Percentiles rank a stretch among this genome's conserved stretches.
phyloP scores from a whole-genome alignment of 495 filamentous ascomycete species.

The Thermothielavioides terrestris region DNA sequence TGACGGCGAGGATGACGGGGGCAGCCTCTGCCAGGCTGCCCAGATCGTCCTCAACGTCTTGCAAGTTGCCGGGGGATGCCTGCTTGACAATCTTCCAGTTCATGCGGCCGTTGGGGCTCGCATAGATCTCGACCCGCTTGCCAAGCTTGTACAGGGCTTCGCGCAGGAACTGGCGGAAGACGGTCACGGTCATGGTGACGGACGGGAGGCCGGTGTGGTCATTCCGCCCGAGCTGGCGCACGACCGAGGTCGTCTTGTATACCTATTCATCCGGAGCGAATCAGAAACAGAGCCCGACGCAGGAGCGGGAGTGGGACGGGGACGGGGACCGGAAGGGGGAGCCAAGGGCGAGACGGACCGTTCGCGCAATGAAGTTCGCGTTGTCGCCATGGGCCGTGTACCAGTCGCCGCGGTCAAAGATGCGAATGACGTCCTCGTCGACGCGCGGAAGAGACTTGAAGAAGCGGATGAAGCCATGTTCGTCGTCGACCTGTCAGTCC shows the following conservation, averaged over 20 bases:
- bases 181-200: conserved; percentile 86
- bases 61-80: conserved; percentile 89
- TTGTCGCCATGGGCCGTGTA: conserved; percentile 90
- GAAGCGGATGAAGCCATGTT: conserved; percentile 90
- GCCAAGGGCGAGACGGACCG: conserved; percentile 35
- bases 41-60: conserved; percentile 95
- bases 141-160: conserved; percentile 87
- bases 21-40: conserved; percentile 80
- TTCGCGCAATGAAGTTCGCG: conserved; percentile 88
- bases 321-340: no score
- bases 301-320: neutral
- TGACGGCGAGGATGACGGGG: conserved; percentile 90
- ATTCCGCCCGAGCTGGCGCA: conserved; percentile 77
- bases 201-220: conserved; percentile 78
- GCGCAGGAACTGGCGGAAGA: conserved; percentile 90
- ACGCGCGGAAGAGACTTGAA: conserved; percentile 69
- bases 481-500: conserved; percentile 74
- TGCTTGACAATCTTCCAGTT: conserved; percentile 89
- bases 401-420: conserved; percentile 93
- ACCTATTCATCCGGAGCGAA: conserved; percentile 42
- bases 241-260: conserved; percentile 94
- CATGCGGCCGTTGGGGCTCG: conserved; percentile 59
- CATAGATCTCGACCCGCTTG: conserved; percentile 87
- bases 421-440: conserved; percentile 65
- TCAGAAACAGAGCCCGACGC: neutral